Base-by-base conservation (phyloP, 225 moss, liverwort and hornwort genomes). In the Bryoerythrophyllum caledonicum region DNA sequence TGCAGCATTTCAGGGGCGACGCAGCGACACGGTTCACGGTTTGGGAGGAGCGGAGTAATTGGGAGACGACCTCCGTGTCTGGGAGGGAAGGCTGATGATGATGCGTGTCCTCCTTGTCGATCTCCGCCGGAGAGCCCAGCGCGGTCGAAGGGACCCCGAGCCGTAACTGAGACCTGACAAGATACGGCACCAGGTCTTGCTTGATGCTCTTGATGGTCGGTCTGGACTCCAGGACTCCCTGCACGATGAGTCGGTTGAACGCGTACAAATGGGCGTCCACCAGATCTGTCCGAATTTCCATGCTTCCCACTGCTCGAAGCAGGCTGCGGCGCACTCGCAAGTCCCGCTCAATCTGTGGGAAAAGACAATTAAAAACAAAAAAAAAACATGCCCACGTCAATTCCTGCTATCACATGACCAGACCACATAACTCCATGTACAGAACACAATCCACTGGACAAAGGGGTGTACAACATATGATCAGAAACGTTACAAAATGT, bases 191-290 rank as follows among this genome's bases (percentile, higher is more conserved):
- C 81, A 97, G 76, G 73, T 97, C 97, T 60, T 87, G 73, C 85
- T 97, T 97, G 63, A 97, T 91, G 81, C 87, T 92, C 82, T 93
- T 97, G 10, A 94, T 94, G 60, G 88, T 91, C 34, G 93, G 92
- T 62, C 91, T 91, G 16, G 89, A 85, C 72, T 93, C 92, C 78
- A 97, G 79, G 41, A 94, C 94, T 75, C 90, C 97, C 81, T 89
- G 91, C 72, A 97, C 92, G 52, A 90, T 59, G 27, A 83, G 60
- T 68, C 94, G 86, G 74, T 97, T 93, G 82, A 97, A 97, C 43
- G 94, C 97, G 38, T 97, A 97, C 21, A 97, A 80, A 79, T 97
- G 97, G 48, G 94, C 94, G 72, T 97, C 97, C 72, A 97, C 90
- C 51, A 94, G 85, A 65, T 94, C 97, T 43, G 92, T 93, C 65